These are phyloP conservation scores for Heliamphora pulchella DNA, from an alignment of 179 eudicot species.

Conservation along the genomic window DNA sequence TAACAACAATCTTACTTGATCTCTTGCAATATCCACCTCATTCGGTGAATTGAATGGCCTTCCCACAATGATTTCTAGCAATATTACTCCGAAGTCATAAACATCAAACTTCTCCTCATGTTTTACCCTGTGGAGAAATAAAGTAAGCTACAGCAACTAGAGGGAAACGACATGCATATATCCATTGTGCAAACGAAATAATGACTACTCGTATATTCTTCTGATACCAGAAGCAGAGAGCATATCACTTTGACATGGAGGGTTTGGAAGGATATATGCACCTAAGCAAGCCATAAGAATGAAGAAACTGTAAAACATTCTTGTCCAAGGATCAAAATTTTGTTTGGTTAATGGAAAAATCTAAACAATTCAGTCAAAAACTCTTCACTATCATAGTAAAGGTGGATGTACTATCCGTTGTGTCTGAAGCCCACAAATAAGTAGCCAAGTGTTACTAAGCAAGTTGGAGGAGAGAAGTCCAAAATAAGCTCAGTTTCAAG, in stretches of 20 bases:
- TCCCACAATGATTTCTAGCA: slow-evolving; percentile 65
- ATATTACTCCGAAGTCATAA: slow-evolving; percentile 75
- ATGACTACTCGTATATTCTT: background rate
- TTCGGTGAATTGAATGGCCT: slow-evolving; percentile 38
- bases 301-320: too few species aligned
- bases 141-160: slow-evolving; percentile 4
- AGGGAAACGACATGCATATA: background rate
- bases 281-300: background rate
- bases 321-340: background rate
- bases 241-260: background rate
- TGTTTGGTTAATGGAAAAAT: background rate
- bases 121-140: slow-evolving; percentile 33
- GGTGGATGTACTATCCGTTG: background rate
- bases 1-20: slow-evolving; percentile 38
- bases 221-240: background rate
- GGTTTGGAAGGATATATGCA: background rate
- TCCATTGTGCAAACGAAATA: background rate
- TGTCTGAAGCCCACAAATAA: background rate
- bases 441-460: background rate
- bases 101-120: slow-evolving; percentile 64
- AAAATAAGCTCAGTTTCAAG: background rate
- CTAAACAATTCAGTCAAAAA: background rate
- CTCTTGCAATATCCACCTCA: slow-evolving; percentile 42
- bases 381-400: background rate
- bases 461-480: background rate